phyloP scores from a whole-genome alignment of 1,139 yeast species.

The Yamadazyma dushanensis region DNA sequence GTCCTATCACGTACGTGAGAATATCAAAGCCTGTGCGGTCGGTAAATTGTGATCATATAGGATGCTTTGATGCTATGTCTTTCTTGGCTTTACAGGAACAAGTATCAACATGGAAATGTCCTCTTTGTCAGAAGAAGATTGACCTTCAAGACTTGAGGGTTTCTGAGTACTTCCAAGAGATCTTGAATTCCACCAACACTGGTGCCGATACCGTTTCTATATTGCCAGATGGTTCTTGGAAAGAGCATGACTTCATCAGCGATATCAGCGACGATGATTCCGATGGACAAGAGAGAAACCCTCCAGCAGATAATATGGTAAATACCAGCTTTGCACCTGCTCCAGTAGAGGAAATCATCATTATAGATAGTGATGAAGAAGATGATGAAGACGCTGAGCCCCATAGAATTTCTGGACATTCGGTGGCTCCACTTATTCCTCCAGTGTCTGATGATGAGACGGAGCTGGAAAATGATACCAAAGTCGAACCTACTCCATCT shows the following conservation, averaged over 20 bases:
- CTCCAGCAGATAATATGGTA: too few relatives aligned
- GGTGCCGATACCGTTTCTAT: conserved; percentile 57
- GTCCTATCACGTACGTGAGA: conserved; percentile 65
- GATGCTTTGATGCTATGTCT: conserved; percentile 68
- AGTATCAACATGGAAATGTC: conserved; percentile 69
- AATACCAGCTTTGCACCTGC: background rate
- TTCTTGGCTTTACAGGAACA: conserved; percentile 61
- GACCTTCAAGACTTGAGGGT: conserved; percentile 54
- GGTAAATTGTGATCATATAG: conserved; percentile 61
- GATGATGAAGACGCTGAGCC: conserved; percentile 4
- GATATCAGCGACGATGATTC: conserved; percentile 15
- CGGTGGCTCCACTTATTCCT: background rate
- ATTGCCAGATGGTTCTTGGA: conserved; percentile 62
- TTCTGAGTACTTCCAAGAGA: conserved; percentile 59
- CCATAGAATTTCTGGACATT: background rate
- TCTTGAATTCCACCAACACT: conserved; percentile 41
- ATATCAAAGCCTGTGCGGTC: conserved; percentile 64
- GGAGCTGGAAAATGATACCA: too few relatives aligned
- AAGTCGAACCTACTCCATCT: too few relatives aligned
- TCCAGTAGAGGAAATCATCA: conserved; percentile 8
- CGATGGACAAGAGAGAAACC: conserved; percentile 1
- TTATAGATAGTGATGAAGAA: conserved; percentile 14
- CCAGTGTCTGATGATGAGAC: background rate
- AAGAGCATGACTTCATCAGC: conserved; percentile 16
- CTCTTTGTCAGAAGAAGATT: conserved; percentile 53